Base-by-base conservation (phyloP, 805 yeast genomes). In the Hanseniaspora mollemarum region DNA sequence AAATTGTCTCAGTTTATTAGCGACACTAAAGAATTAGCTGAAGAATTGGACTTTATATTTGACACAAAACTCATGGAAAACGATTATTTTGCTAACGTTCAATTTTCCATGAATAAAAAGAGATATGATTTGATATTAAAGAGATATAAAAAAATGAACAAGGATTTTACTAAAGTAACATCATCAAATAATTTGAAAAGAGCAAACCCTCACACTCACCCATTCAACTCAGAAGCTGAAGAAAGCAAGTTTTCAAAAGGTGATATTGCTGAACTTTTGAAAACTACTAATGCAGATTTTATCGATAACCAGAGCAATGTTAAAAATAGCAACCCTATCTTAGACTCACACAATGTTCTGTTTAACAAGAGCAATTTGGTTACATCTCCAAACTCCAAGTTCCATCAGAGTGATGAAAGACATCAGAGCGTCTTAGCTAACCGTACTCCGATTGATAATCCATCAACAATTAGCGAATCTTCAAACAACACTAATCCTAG, bases 361-460 rank as follows among this genome's bases (percentile, higher is more conserved):
- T 21, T 38, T 3, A 38, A 5, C 13, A 22, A 6, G 8, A 16
- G 22, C 6, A 18, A 35, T 9, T 15, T 6, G 1, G 16, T 19
- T 13, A 12, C 15, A 6, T 33, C 45, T 7, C 36, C 33, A 8
- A 32, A 25, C 3, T 40, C 51, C 1, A 48, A 33, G 18, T 48
- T 40, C 9, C 32, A 7, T 25, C 51, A 46, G 32, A 46, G 51
- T 19, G 31, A 25, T 25, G 51, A 46, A 24, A 46, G 51, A 46
- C 4, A 38, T 22, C 42, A 38, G n/a, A 22, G 42, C n/a, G 4
- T 38, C 4, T 3, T 22, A 4, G n/a, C 29, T 8, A 24, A 5
- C n/a, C 12, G 21, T 4, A 22, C 29, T 21, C 42, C 29, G 4
- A 35, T 19, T 10, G 43, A 15, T 25, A 15, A 24, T 25, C 4